Evolutionary conservation across 164 flowering plant genomes (phyloP).

Genomic region (Macadamia tetraphylla): DNA sequence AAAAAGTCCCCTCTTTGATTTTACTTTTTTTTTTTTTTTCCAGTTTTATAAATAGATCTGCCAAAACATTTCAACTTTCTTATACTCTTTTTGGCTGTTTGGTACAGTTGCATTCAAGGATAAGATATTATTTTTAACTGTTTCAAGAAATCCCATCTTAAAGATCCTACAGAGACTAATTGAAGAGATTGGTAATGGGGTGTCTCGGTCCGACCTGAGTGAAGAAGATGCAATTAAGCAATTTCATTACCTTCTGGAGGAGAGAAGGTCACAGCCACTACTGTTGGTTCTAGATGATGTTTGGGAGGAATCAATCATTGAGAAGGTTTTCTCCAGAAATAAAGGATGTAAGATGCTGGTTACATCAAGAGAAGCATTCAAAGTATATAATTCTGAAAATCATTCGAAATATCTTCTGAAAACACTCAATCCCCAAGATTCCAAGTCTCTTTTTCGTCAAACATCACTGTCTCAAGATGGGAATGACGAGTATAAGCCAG

Average conservation of each 20-base stretch:
- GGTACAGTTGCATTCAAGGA: background rate
- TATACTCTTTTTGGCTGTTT: no score
- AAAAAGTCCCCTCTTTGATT: no score
- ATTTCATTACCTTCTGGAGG: slow-evolving; percentile 14
- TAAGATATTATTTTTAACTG: slow-evolving; percentile 9
- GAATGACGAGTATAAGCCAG: slow-evolving; percentile 1
- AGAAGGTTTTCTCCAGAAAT: slow-evolving; percentile 13
- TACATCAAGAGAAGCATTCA: slow-evolving; percentile 37
- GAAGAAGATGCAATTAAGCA: slow-evolving; percentile 24
- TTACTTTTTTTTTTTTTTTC: no score
- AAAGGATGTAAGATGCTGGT: slow-evolving; percentile 34
- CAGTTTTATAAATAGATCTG: no score
- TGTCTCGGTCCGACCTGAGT: slow-evolving; percentile 6
- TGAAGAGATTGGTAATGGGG: background rate
- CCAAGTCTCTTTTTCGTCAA: slow-evolving; percentile 29
- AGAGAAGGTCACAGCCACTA: slow-evolving; percentile 11
- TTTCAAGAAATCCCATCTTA: slow-evolving; percentile 16
- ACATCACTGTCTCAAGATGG: slow-evolving; percentile 18
- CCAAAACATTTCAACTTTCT: no score
- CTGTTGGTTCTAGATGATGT: slow-evolving; percentile 42
- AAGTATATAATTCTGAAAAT: slow-evolving; percentile 7
- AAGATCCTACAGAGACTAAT: slow-evolving; percentile 12
- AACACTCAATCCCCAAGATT: slow-evolving; percentile 25
- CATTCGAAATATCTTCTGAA: slow-evolving; percentile 20
- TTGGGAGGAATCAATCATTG: slow-evolving; percentile 25